These are phyloP conservation scores for Fusarium poae DNA, from an alignment of 2,329 filamentous ascomycete genomes.

Conservation along the genomic window DNA sequence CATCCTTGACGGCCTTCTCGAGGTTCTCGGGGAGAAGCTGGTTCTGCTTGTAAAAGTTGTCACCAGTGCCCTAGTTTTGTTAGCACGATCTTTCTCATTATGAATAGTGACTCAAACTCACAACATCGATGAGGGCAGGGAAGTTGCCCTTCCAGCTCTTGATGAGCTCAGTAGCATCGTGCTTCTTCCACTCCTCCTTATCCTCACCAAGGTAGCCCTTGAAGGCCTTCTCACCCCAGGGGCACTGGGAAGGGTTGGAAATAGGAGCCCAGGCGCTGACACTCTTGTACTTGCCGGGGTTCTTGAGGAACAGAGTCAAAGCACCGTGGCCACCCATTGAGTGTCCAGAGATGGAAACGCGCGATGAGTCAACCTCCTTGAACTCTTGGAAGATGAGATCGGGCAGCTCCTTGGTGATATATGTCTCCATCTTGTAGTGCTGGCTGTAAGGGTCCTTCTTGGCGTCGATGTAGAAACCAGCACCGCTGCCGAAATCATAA, in stretches of 20 bases:
- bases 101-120: constrained; percentile 58
- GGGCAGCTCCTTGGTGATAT: constrained; percentile 91
- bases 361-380: constrained; percentile 73
- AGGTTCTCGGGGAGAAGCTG: constrained; percentile 97
- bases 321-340: constrained; percentile 98
- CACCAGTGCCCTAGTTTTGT: constrained; percentile 78
- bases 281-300: constrained; percentile 89
- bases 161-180: constrained; percentile 93
- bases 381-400: constrained; percentile 79
- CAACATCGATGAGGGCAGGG: constrained; percentile 88
- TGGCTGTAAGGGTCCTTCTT: constrained; percentile 77
- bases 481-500: constrained; percentile 92
- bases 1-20: constrained; percentile 80
- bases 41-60: constrained; percentile 95
- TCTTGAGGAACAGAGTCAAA: constrained; percentile 89
- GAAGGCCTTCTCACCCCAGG: constrained; percentile 98
- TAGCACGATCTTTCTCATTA: not conserved
- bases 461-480: constrained; percentile 95
- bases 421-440: constrained; percentile 95
- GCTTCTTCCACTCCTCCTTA: constrained; percentile 82
- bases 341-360: constrained; percentile 90
- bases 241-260: constrained; percentile 84
- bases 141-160: constrained; percentile 78
- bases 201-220: constrained; percentile 87
- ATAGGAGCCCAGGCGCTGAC: constrained; percentile 94